Evolutionary conservation across 768 basidiomycete species (phyloP).

Genomic region (Lactarius quietus): DNA sequence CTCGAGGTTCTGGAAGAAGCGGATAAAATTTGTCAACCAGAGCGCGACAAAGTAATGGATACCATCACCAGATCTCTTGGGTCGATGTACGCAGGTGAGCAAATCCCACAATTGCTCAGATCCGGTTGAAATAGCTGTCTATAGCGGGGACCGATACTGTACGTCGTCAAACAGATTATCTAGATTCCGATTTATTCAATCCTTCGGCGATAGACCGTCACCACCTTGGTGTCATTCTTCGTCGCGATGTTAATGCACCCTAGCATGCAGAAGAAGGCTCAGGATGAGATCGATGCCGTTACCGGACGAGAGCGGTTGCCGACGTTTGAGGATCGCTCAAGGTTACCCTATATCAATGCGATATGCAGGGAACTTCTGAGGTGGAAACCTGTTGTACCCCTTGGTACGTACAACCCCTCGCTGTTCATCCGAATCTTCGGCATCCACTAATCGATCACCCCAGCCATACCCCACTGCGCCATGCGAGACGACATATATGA

Average conservation of each 20-base stretch:
- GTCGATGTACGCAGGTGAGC: constrained; percentile 8
- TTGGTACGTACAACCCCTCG: background rate
- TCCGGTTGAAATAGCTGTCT: background rate
- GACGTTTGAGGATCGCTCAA: constrained; percentile 12
- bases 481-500: constrained; percentile 8
- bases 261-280: constrained; percentile 5
- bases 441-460: too few species aligned
- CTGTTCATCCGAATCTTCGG: background rate
- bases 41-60: background rate
- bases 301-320: constrained; percentile 2
- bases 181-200: background rate
- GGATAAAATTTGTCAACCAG: background rate
- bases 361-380: constrained; percentile 11
- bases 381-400: constrained; percentile 2
- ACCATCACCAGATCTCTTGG: background rate
- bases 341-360: constrained; percentile 9
- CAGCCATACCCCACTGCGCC: constrained; percentile 7
- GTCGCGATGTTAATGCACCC: constrained; percentile 3
- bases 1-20: constrained; percentile 7
- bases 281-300: constrained; percentile 9
- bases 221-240: constrained; percentile 5
- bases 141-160: constrained; percentile 15
- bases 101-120: background rate
- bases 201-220: background rate
- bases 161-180: background rate